Evolutionary conservation across 129 eudicot genomes (phyloP).

Genomic region (Ambrosia trifida): DNA sequence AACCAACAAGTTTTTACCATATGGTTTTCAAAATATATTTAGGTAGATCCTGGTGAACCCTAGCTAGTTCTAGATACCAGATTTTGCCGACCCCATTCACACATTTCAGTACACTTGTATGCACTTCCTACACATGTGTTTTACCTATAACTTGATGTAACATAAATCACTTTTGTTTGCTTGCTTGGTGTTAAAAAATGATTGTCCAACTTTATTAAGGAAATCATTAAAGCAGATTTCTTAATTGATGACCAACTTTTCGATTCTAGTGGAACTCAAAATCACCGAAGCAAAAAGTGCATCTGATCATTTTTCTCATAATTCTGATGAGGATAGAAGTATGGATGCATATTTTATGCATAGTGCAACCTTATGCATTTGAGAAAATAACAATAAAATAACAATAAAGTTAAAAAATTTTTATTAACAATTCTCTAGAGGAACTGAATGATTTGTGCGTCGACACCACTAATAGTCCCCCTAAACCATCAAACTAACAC

Average conservation of each 20-base stretch:
- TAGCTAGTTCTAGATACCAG: slow-evolving; percentile 14
- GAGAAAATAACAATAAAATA: too few species aligned
- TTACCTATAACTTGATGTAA: neutral
- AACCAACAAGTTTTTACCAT: too few species aligned
- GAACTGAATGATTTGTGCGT: too few species aligned
- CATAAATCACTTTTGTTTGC: slow-evolving; percentile 1
- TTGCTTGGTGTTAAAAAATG: neutral
- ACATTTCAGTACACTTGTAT: neutral
- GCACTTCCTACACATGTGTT: slow-evolving; percentile 8
- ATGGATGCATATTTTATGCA: too few species aligned
- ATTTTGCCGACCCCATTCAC: slow-evolving; percentile 24
- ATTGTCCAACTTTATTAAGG: neutral
- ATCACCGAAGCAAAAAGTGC: neutral
- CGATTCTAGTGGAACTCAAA: neutral
- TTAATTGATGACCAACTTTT: neutral
- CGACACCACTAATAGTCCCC: too few species aligned
- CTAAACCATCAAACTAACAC: too few species aligned
- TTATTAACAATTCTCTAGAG: too few species aligned
- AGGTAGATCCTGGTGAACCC: neutral
- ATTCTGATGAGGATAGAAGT: too few species aligned
- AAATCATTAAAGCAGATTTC: neutral
- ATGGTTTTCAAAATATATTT: neutral
- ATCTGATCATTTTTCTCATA: too few species aligned
- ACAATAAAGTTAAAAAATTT: too few species aligned
- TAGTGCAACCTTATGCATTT: too few species aligned